A percentile compares a stretch with the other conserved stretches of the same genome.
Evolutionary conservation across 202 grass and related monocot species (phyloP).

Genomic region (Elaeis oleifera): DNA sequence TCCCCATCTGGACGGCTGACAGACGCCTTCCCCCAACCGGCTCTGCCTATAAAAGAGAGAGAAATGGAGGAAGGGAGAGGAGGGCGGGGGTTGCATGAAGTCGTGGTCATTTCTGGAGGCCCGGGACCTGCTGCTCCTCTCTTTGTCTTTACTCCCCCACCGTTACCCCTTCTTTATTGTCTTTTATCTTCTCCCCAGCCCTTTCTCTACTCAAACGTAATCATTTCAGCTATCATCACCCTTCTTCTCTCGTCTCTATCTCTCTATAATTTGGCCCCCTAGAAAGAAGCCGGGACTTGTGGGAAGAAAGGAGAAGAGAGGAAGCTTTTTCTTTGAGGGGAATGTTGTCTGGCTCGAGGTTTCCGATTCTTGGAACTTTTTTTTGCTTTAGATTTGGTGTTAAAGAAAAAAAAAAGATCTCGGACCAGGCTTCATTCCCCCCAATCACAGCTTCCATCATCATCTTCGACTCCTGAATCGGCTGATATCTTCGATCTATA

Average conservation of each 20-base stretch:
- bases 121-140: neutral
- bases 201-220: constrained; percentile 32
- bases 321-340: constrained; percentile 87
- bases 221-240: constrained; percentile 38
- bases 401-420: constrained; percentile 27
- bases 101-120: constrained; percentile 9
- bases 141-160: neutral
- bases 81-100: neutral
- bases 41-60: neutral
- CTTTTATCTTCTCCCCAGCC: neutral
- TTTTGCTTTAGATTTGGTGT: neutral
- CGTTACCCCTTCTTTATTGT: neutral
- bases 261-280: constrained; percentile 3
- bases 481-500: no score
- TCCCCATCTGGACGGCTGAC: constrained; percentile 33
- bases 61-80: neutral
- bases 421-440: constrained; percentile 99
- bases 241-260: constrained; percentile 7
- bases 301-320: constrained; percentile 13
- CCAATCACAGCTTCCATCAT: constrained; percentile 62
- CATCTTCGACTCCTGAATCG: no score
- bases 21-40: neutral
- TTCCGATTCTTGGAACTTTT: constrained; percentile 16
- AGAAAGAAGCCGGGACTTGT: constrained; percentile 13
- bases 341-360: constrained; percentile 99